Evolutionary conservation across 2,329 filamentous ascomycete genomes (phyloP), one percentile per base, ranked within the genome.

Genomic region (Tolypocladium capitatum): DNA sequence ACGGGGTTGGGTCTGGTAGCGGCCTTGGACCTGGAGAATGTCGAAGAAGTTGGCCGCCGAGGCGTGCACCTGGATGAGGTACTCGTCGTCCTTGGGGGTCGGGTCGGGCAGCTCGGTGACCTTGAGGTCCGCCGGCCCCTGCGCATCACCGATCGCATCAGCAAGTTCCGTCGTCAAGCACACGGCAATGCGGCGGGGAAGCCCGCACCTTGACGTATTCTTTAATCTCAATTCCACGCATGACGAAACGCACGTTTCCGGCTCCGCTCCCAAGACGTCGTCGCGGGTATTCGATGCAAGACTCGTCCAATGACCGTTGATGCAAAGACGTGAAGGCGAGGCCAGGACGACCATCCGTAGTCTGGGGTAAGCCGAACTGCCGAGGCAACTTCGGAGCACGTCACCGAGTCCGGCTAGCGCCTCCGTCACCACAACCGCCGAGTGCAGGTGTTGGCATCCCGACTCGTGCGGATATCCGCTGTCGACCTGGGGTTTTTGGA

Each of bases 41-140:
- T 97, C 91, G 72, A 96, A 97, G 76, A 97, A 97, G 70, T 97
- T 97, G 59, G 87, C 86, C 20, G 88, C 91, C 0, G 85, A 78
- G 43, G 91, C 87, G 66, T 88, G 86, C 58, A 97, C 85, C 60
- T 82, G 78, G 62, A 97, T 85, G 53, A 94, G 74, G 64, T 96
- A 97, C 68, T 95, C 80, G 60, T 85, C 71, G 31, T 80, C 67
- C 9, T 74, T 72, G 1, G 89, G 86, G 1, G 70, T 68, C 1
- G 88, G 90, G 47, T 89, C 86, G 18, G 88, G 81, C 14, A 95
- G 76, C 21, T 79, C 74, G 18, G 79, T 75, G 54, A 94, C 84
- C 52, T 72, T 76, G 64, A 97, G 86, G 60, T 92, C 86, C 52
- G 81, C 71, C 2, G 90, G 88, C 32, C 81, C 82, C 85, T 92